Percentiles rank a stretch among this genome's conserved stretches.
These are phyloP conservation scores for Populus hybrid DNA, from an alignment of 441 rosid genomes.

Conservation along the genomic window DNA sequence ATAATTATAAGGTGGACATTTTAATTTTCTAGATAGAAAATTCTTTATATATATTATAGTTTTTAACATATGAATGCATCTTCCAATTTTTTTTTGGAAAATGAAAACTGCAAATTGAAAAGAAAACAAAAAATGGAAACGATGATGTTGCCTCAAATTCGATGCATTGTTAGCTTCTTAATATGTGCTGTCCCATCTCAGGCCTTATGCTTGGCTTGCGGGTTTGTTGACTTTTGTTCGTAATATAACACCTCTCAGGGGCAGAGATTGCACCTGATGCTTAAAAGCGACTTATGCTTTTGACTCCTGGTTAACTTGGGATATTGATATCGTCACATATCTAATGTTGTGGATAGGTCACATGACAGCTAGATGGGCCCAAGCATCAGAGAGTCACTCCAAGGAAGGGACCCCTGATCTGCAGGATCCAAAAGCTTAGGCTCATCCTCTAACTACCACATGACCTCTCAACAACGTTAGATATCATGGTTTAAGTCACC, in stretches of 20 bases:
- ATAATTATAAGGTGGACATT: background rate
- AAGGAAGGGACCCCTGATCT: background rate
- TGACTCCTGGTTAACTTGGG: background rate
- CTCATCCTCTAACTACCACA: background rate
- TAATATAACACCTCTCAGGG: background rate
- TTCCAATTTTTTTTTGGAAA: background rate
- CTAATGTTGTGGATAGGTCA: background rate
- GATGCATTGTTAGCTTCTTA: background rate
- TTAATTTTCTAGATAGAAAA: background rate
- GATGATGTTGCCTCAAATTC: background rate
- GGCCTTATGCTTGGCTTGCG: background rate
- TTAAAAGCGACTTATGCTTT: background rate
- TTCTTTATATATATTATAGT: background rate
- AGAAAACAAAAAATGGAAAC: background rate
- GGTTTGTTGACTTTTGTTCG: background rate
- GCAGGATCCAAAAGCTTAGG: background rate
- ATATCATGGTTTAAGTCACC: constrained; percentile 1
- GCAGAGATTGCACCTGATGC: background rate
- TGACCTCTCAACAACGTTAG: background rate
- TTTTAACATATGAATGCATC: background rate
- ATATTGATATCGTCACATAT: background rate
- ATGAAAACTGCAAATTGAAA: background rate
- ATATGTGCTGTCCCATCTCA: background rate
- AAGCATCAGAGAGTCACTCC: background rate
- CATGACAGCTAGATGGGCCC: background rate